These are phyloP conservation scores for Phellopilus nigrolimitatus DNA, from an alignment of 1,284 basidiomycete genomes.

Conservation along the genomic window DNA sequence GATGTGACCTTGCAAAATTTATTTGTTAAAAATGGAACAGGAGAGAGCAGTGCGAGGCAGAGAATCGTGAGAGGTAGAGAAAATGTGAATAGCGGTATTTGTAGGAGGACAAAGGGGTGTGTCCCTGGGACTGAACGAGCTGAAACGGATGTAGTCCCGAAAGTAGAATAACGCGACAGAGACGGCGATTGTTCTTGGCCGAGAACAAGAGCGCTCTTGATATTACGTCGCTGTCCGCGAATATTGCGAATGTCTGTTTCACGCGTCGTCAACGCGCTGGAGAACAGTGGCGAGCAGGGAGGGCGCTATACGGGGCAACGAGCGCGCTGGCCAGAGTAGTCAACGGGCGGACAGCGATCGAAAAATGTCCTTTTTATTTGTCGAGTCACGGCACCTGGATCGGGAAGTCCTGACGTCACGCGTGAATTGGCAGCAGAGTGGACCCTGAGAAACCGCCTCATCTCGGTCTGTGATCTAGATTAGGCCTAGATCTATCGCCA, in stretches of 20 bases:
- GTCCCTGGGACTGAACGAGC: too few species aligned
- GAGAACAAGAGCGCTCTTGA: slow-evolving; percentile 6
- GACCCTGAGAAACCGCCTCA: not conserved
- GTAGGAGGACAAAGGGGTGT: slow-evolving; percentile 5
- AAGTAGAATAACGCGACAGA: slow-evolving; percentile 4
- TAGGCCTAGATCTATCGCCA: too few species aligned
- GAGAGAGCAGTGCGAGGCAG: not conserved
- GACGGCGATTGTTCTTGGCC: slow-evolving; percentile 14
- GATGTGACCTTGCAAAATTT: not conserved
- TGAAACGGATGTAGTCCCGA: slow-evolving; percentile 12
- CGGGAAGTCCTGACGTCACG: not conserved
- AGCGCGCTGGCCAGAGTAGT: not conserved
- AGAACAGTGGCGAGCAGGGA: not conserved
- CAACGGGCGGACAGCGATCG: not conserved
- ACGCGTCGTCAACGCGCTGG: not conserved
- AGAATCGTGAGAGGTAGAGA: not conserved
- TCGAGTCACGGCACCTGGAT: not conserved
- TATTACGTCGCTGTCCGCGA: slow-evolving; percentile 1
- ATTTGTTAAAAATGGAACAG: not conserved
- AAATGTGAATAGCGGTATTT: slow-evolving; percentile 1
- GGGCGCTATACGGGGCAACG: not conserved
- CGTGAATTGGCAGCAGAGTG: not conserved
- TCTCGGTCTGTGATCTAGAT: too few species aligned
- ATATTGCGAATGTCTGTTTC: not conserved
- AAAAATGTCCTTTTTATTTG: not conserved